Base-by-base conservation (phyloP, 2,329 filamentous ascomycete genomes). In the Sporothrix luriei region DNA sequence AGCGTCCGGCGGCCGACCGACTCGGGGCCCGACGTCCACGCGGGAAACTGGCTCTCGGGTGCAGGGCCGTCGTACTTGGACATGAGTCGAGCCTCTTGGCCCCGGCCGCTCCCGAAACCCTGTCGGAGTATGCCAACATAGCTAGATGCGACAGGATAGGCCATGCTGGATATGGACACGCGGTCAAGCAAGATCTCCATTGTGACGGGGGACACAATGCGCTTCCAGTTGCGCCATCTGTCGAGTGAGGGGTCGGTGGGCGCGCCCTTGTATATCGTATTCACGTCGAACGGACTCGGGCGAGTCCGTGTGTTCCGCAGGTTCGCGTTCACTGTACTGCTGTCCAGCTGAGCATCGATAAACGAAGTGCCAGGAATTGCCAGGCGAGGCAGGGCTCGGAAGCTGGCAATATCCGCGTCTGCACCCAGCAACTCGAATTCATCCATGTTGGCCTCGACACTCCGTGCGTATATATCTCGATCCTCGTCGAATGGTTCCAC, bases 1-100 rank as follows among this genome's bases (percentile, higher is more conserved):
- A 54, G 64, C n/a, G 62, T 66, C 26, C 48, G 46, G 29, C 62
- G 62, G 1, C 62, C 62, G 29, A 49, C 48, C 4, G 48, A 19
- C 33, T 54, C 64, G n/a, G 29, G 10, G 4, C 64, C 49, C 4
- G 48, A 54, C 13, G 64, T 38, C 64, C 48, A 54, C 1, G 62
- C 21, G 0, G 43, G 43, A 4, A 38, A 49, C 62, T 46, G 62
- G 46, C 43, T 65, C 29, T 51, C 64, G n/a, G 48, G 62, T 10
- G 62, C 62, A 11, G 46, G 26, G 3, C 64, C 64, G 21, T 66
- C 64, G 64, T 66, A 66, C n/a, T 66, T 66, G 29, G 48, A 54
- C 64, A 66, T 24, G 13, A 66, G 64, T 16, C 64, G 64, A 5
- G 33, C 64, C 33, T 21, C 64, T 29, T 66, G 64, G n/a, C n/a